These are phyloP conservation scores for Hericium erinaceus DNA, from an alignment of 768 basidiomycete species.

Conservation along the genomic window DNA sequence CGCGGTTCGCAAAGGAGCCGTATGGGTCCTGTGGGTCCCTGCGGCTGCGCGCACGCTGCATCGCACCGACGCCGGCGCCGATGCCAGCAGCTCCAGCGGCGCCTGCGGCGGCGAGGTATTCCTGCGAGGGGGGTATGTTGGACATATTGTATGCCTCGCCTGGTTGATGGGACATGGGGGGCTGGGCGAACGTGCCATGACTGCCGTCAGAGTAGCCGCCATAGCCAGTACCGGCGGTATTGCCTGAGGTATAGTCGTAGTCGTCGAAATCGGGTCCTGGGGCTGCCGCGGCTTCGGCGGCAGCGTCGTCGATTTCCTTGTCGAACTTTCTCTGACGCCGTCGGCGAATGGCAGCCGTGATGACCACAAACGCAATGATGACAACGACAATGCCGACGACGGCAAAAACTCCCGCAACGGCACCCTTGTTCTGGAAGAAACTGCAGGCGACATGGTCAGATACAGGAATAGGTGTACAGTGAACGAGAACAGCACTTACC, in stretches of 20 bases:
- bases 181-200: conserved; percentile 49
- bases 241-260: conserved; percentile 27
- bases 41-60: conserved; percentile 24
- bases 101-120: conserved; percentile 21
- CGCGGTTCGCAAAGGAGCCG: conserved; percentile 27
- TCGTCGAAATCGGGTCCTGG: conserved; percentile 43
- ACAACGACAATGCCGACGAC: conserved; percentile 57
- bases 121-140: conserved; percentile 28
- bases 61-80: conserved; percentile 21
- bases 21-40: conserved; percentile 26
- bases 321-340: conserved; percentile 59
- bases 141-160: conserved; percentile 43
- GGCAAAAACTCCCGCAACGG: conserved; percentile 63
- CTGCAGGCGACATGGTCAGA: conserved; percentile 22
- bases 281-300: conserved; percentile 49
- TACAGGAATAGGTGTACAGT: neutral
- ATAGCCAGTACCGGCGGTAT: conserved; percentile 18
- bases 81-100: conserved; percentile 30
- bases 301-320: conserved; percentile 64
- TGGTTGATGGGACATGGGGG: conserved; percentile 17
- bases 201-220: conserved; percentile 38
- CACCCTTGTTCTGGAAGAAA: conserved; percentile 66
- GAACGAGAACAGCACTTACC: neutral
- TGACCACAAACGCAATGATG: conserved; percentile 42
- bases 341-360: conserved; percentile 47